phyloP scores from a whole-genome alignment of 805 yeast species.

The Ogataea methylovora region DNA sequence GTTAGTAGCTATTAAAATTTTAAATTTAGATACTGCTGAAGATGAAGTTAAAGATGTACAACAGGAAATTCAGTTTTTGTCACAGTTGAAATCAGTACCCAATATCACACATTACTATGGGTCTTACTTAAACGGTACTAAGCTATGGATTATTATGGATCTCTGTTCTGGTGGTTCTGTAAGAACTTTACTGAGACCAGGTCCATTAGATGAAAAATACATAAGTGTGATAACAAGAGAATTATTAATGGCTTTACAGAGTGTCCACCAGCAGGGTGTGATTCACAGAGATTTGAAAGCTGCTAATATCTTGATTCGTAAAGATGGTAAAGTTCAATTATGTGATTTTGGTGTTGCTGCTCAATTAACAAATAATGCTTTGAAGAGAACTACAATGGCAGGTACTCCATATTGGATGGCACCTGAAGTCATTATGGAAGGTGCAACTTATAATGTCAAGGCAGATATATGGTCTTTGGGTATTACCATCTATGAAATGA shows the following conservation, averaged over 20 bases:
- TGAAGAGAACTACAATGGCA: conserved; percentile 90
- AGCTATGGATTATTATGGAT: conserved; percentile 86
- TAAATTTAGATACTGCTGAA: conserved; percentile 85
- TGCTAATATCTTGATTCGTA: conserved; percentile 78
- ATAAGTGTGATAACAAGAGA: conserved; percentile 84
- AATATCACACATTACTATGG: conserved; percentile 91
- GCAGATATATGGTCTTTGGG: conserved; percentile 99
- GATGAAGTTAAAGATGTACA: conserved; percentile 96
- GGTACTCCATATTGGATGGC: conserved; percentile 99
- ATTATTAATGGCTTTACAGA: conserved; percentile 64
- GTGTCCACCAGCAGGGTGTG: conserved; percentile 82
- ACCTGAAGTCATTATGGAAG: conserved; percentile 94
- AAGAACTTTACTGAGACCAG: conserved; percentile 79
- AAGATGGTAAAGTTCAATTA: conserved; percentile 82
- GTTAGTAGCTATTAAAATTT: conserved; percentile 86
- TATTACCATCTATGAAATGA: conserved; percentile 86
- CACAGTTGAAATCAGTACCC: conserved; percentile 78
- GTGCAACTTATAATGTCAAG: conserved; percentile 76
- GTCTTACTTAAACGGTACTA: conserved; percentile 60
- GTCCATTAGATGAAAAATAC: conserved; percentile 77
- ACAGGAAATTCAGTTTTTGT: conserved; percentile 79
- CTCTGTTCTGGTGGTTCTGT: conserved; percentile 95
- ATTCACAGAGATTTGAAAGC: conserved; percentile 96
- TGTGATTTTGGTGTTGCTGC: conserved; percentile 99
- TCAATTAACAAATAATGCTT: conserved; percentile 63